A percentile compares a stretch with the other conserved stretches of the same genome.
Evolutionary conservation across 352 stramenopile genomes (phyloP).

Genomic region (Phytopythium cucurbitacearum): DNA sequence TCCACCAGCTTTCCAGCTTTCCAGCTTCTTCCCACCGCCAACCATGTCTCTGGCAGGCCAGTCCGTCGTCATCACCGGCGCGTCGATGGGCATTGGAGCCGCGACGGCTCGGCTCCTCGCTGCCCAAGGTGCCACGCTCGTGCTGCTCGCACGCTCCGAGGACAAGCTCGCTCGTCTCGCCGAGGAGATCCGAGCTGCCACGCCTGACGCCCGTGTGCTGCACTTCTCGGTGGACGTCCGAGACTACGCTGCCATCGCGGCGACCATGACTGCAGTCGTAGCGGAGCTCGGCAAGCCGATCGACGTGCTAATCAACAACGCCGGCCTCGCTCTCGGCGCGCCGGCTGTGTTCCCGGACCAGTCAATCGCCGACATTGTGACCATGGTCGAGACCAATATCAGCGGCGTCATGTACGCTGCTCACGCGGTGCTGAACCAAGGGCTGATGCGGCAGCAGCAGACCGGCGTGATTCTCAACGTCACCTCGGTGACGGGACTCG

Average conservation of each 20-base stretch:
- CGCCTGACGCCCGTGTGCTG: conserved; percentile 5
- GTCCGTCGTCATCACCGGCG: conserved; percentile 17
- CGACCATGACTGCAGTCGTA: conserved; percentile 8
- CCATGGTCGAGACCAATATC: conserved; percentile 23
- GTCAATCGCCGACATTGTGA: conserved; percentile 20
- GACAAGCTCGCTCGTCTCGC: conserved; percentile 14
- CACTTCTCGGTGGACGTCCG: conserved; percentile 15
- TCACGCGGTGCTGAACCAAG: conserved; percentile 19
- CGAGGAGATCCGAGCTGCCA: conserved; percentile 9
- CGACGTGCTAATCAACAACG: conserved; percentile 26
- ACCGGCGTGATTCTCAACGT: conserved; percentile 20
- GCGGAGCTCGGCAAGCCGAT: conserved; percentile 13
- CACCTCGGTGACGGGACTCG: conserved; percentile 20
- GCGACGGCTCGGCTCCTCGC: conserved; percentile 14
- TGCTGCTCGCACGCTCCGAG: conserved; percentile 16
- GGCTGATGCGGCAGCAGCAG: conserved; percentile 15
- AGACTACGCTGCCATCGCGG: conserved; percentile 10
- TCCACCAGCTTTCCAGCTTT: no score
- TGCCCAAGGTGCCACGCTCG: conserved; percentile 11
- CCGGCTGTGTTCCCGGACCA: conserved; percentile 17
- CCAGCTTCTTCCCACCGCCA: no score
- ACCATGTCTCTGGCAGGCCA: conserved; percentile 19
- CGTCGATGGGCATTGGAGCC: conserved; percentile 25
- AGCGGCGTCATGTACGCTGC: conserved; percentile 18
- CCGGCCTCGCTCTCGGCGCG: conserved; percentile 15